Base-by-base conservation (phyloP, 2,329 filamentous ascomycete species). In the Parastagonospora nodorum region DNA sequence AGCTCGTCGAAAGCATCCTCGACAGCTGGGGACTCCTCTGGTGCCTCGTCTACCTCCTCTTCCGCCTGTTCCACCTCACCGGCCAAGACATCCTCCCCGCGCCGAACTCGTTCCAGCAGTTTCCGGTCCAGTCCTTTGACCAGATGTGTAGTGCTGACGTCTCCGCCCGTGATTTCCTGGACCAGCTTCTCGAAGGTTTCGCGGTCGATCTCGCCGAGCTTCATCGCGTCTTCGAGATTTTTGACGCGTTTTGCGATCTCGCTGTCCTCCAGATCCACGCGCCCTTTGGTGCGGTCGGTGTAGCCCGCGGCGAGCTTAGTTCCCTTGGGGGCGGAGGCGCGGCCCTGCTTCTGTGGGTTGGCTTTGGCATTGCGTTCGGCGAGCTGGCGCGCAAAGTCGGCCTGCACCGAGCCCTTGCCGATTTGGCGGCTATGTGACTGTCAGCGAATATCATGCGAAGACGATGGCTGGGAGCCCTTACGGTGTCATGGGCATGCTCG, bases 401-500 rank as follows among this genome's bases (percentile, higher is more conserved):
- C 77, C 45, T 83, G 81, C 33, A 77, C 70, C 7, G 74, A 68
- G 36, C 78, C 79, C 58, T 63, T 63, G 33, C 78, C 78, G 10
- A 92, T 80, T 19, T 88, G 85, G 43, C 90, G 88, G 11, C 87
- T 89, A 58, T 31, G 11, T 47, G n/a, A 30, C 41, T 41, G 37
- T 60, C 47, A 53, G 31, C 46, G 50, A 52, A 29, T 14, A 16
- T 16, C 11, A 29, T 19, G 41, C 40, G 28, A 11, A 27, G 14
- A 7, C n/a, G 9, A 27, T 12, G 2, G 19, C 16, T 19, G 42
- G 29, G 15, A 37, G 12, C 39, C 79, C 86, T 65, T 81, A 92
- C 88, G 93, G 93, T 41, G 93, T 97, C 93, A 97, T 97, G 49
- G 91, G 91, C 55, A 96, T 93, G 73, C 84, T 93, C 30, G 89